phyloP scores from a whole-genome alignment of 257 asterid species.

The Craterostigma plantagineum region DNA sequence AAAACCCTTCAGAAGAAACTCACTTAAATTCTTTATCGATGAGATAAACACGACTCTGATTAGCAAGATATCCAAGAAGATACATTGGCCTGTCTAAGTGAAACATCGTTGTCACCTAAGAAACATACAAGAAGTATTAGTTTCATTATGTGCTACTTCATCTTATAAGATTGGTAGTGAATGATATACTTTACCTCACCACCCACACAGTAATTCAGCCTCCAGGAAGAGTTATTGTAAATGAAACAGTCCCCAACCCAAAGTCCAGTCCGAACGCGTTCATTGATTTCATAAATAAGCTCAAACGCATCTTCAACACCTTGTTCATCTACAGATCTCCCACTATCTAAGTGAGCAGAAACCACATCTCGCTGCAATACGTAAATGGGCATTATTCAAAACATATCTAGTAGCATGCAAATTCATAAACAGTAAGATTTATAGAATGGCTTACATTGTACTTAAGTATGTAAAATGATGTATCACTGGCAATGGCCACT shows the following conservation, averaged over 20 bases:
- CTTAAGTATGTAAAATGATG: conserved; percentile 69
- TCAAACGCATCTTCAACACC: conserved; percentile 98
- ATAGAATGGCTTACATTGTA: conserved; percentile 37
- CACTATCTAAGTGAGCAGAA: conserved; percentile 80
- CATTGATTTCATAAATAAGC: conserved; percentile 79
- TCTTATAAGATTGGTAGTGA: not conserved
- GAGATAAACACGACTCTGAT: conserved; percentile 79
- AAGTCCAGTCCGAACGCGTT: conserved; percentile 86
- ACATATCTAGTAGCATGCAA: conserved; percentile 4
- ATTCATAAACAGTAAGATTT: conserved; percentile 10
- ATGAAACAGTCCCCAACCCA: conserved; percentile 99
- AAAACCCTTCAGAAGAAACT: conserved; percentile 15
- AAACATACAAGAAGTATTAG: conserved; percentile 5
- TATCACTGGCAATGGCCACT: conserved; percentile 69
- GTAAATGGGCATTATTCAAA: conserved; percentile 8
- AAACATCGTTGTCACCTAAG: conserved; percentile 88
- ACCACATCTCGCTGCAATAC: conserved; percentile 81
- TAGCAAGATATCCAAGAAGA: conserved; percentile 91
- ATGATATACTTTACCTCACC: conserved; percentile 61
- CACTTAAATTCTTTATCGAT: conserved; percentile 96
- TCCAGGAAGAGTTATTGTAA: conserved; percentile 88
- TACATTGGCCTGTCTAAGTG: conserved; percentile 98
- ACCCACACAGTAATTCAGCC: conserved; percentile 92
- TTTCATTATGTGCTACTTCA: not conserved
- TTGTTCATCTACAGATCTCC: conserved; percentile 74